Base-by-base conservation (phyloP, 2,329 filamentous ascomycete species). In the Claviceps cyperi region DNA sequence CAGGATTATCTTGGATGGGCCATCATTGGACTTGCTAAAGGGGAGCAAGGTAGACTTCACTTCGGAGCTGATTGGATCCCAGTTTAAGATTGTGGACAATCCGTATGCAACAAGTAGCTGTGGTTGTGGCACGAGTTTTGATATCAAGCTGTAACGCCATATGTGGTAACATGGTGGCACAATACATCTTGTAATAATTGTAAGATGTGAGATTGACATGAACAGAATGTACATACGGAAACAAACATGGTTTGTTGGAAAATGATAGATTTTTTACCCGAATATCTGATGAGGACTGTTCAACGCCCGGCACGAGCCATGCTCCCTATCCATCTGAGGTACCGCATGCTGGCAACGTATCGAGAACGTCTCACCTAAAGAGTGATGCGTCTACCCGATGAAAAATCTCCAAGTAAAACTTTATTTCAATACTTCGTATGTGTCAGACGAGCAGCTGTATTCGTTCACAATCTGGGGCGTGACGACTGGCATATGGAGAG, bases 21-120 rank as follows among this genome's bases (percentile, higher is more conserved):
- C 88, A 2, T 95, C 89, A 48, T 69, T 98, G 52, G 89, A 95
- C 56, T 68, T 98, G 49, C 68, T 98, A 51, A 90, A 88, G 62
- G 92, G 91, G 9, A 96, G 90, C 69, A 96, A 90, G 64, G 83
- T 98, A 38, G 92, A 98, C 63, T 98, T 90, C 62, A 96, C 90
- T 0, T 92, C 86, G 77, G 92, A 97, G 71, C 72, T 98, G 68
- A 96, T 96, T 62, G 74, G 74, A 11, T 77, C 74, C 1, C 90
- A 97, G 69, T 98, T 98, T 68, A 95, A 94, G 74, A 89, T 98
- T 61, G 83, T 88, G 53, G 90, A 94, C 59, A 98, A 97, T 62
- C 92, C 92, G 0, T 73, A 81, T 40, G 92, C 92, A 4, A 88
- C 85, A 51, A 97, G 90, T 67, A 95, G 86, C 65, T 98, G 92